phyloP scores from a whole-genome alignment of 1,284 basidiomycete genomes.

The Rugosomyces carneus region DNA sequence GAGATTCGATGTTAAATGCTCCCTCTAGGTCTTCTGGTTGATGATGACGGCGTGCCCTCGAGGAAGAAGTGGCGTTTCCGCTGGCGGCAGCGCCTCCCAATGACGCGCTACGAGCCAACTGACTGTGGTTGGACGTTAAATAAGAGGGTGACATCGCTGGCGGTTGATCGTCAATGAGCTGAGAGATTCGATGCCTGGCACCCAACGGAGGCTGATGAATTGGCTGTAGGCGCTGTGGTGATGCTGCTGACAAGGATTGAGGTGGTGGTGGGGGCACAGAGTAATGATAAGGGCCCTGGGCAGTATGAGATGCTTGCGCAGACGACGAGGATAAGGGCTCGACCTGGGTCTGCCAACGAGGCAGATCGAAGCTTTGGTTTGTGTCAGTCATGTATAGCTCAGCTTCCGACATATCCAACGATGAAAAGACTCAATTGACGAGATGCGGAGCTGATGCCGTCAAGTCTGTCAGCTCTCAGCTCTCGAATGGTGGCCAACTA shows the following conservation, averaged over 20 bases:
- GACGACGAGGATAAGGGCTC: slow-evolving; percentile 57
- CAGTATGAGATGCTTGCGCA: slow-evolving; percentile 52
- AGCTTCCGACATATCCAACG: slow-evolving; percentile 34
- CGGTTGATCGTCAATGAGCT: slow-evolving; percentile 58
- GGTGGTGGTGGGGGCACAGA: slow-evolving; percentile 36
- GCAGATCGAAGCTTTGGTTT: slow-evolving; percentile 60
- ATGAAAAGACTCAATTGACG: slow-evolving; percentile 12
- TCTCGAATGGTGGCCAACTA: background rate
- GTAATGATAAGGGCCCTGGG: slow-evolving; percentile 48
- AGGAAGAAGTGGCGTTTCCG: slow-evolving; percentile 27
- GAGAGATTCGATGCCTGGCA: slow-evolving; percentile 53
- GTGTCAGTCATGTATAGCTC: slow-evolving; percentile 42
- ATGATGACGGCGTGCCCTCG: slow-evolving; percentile 49
- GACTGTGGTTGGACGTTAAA: slow-evolving; percentile 41
- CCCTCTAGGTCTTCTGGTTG: slow-evolving; percentile 67
- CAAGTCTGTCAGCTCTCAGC: slow-evolving; percentile 3
- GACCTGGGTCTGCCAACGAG: slow-evolving; percentile 73
- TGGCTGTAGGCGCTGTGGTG: slow-evolving; percentile 31
- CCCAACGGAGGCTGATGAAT: slow-evolving; percentile 31
- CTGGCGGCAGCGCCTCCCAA: slow-evolving; percentile 44
- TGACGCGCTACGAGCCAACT: slow-evolving; percentile 61
- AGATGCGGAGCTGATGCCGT: slow-evolving; percentile 11
- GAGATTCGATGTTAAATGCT: slow-evolving; percentile 50
- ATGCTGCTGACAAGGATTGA: slow-evolving; percentile 26
- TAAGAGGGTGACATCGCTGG: slow-evolving; percentile 43